Evolutionary conservation across 2,329 filamentous ascomycete genomes (phyloP).

Genomic region (Xylaria sp.): DNA sequence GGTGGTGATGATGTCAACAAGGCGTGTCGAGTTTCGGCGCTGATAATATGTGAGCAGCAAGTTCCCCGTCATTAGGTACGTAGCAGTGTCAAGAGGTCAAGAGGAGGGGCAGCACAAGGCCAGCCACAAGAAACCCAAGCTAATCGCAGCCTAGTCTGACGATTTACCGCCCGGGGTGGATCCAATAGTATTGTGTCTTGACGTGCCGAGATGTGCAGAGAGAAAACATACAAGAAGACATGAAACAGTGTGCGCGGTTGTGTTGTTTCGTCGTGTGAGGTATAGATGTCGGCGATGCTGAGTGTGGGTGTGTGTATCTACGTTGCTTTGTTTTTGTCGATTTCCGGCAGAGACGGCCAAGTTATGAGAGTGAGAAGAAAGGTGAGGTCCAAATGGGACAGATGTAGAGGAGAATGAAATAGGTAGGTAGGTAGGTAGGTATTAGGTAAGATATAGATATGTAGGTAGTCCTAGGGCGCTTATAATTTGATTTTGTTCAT

Average conservation of each 20-base stretch:
- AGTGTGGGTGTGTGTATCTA: neutral
- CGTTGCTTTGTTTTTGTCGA: too few species aligned
- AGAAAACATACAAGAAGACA: neutral
- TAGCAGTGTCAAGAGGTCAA: neutral
- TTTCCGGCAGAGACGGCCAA: too few species aligned
- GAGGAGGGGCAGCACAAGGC: constrained; percentile 10
- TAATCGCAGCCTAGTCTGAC: constrained; percentile 6
- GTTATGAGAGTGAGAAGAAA: too few species aligned
- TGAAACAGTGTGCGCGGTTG: neutral
- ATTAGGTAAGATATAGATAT: neutral
- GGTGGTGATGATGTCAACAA: constrained; percentile 13
- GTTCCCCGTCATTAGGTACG: neutral
- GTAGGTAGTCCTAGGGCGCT: constrained; percentile 7
- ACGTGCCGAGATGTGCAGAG: constrained; percentile 15
- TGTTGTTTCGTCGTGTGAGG: too few species aligned
- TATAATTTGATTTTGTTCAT: neutral
- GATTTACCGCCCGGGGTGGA: constrained; percentile 7
- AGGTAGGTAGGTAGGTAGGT: neutral
- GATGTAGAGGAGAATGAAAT: neutral
- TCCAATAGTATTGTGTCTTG: neutral
- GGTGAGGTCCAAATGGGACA: too few species aligned
- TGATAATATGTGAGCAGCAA: neutral
- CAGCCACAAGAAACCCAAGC: neutral
- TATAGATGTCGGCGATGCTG: neutral
- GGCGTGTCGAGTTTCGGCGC: neutral